Evolutionary conservation across 1,284 basidiomycete genomes (phyloP).

Genomic region (Pseudomicrostroma phylloplanum): DNA sequence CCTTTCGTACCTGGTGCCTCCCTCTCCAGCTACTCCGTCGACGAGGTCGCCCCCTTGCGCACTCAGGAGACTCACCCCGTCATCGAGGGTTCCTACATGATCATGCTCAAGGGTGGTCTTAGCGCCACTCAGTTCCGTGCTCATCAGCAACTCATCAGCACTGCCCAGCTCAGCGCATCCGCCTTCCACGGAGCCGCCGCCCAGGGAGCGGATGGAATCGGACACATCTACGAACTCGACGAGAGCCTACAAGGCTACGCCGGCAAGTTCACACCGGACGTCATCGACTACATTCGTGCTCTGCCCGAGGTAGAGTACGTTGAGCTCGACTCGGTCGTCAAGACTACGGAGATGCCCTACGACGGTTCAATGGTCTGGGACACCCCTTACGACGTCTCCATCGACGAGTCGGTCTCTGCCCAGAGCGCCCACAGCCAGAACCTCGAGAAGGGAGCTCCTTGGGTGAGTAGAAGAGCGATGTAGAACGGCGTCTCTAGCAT

Average conservation of each 20-base stretch:
- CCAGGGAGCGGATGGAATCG: slow-evolving; percentile 26
- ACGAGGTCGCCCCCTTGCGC: slow-evolving; percentile 9
- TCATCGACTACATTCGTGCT: slow-evolving; percentile 71
- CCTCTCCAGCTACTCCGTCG: slow-evolving; percentile 9
- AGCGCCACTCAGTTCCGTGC: slow-evolving; percentile 30
- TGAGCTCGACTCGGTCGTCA: slow-evolving; percentile 65
- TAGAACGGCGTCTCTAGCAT: neutral
- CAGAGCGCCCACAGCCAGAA: slow-evolving; percentile 24
- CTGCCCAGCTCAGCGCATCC: slow-evolving; percentile 31
- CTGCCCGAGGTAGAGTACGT: slow-evolving; percentile 88
- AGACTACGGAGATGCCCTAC: slow-evolving; percentile 40
- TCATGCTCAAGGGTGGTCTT: slow-evolving; percentile 46
- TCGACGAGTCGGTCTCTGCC: slow-evolving; percentile 56
- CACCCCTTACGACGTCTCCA: slow-evolving; percentile 59
- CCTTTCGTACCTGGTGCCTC: slow-evolving; percentile 14
- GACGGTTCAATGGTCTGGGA: slow-evolving; percentile 37
- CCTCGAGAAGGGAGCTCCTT: slow-evolving; percentile 72
- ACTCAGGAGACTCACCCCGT: slow-evolving; percentile 20
- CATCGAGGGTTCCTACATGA: slow-evolving; percentile 44
- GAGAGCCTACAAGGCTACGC: slow-evolving; percentile 67
- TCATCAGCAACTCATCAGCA: slow-evolving; percentile 33
- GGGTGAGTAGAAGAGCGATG: slow-evolving; percentile 60
- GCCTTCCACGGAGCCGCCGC: slow-evolving; percentile 31
- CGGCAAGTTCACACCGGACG: slow-evolving; percentile 69
- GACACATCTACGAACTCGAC: slow-evolving; percentile 43